phyloP scores from a whole-genome alignment of 306 rosid genomes.

The Cicer bijugum region DNA sequence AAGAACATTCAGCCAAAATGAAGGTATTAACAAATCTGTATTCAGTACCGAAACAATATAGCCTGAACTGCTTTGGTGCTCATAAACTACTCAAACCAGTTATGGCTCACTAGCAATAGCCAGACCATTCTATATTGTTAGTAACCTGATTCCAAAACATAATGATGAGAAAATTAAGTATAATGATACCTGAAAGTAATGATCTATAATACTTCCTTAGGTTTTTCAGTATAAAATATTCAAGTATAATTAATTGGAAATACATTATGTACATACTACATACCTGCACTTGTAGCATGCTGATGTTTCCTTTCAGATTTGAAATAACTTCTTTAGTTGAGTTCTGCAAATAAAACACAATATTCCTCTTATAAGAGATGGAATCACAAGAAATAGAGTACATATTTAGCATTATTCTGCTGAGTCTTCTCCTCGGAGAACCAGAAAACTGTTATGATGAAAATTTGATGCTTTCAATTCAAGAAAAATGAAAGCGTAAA shows the following conservation, averaged over 20 bases:
- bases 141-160: conserved; percentile 35
- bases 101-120: conserved; percentile 31
- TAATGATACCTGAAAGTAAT: conserved; percentile 21
- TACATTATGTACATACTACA: conserved; percentile 56
- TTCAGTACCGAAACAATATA: conserved; percentile 31
- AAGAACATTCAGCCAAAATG: conserved; percentile 33
- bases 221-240: conserved; percentile 32
- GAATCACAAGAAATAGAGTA: conserved; percentile 33
- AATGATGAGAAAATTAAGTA: conserved; percentile 19
- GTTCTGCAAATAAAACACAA: conserved; percentile 59
- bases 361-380: conserved; percentile 41
- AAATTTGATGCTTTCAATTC: conserved; percentile 10
- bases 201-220: conserved; percentile 7
- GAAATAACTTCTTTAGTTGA: conserved; percentile 53
- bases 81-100: conserved; percentile 29
- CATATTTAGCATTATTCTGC: conserved; percentile 10
- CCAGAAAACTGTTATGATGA: conserved; percentile 10
- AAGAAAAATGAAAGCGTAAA: not conserved
- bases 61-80: conserved; percentile 34
- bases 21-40: conserved; percentile 10
- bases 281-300: conserved; percentile 70
- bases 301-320: conserved; percentile 53
- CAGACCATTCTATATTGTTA: conserved; percentile 1
- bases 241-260: conserved; percentile 18
- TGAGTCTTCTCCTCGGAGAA: conserved; percentile 19